Evolutionary conservation across 176 grass and related monocot species (phyloP).

Genomic region (Oryza punctata): DNA sequence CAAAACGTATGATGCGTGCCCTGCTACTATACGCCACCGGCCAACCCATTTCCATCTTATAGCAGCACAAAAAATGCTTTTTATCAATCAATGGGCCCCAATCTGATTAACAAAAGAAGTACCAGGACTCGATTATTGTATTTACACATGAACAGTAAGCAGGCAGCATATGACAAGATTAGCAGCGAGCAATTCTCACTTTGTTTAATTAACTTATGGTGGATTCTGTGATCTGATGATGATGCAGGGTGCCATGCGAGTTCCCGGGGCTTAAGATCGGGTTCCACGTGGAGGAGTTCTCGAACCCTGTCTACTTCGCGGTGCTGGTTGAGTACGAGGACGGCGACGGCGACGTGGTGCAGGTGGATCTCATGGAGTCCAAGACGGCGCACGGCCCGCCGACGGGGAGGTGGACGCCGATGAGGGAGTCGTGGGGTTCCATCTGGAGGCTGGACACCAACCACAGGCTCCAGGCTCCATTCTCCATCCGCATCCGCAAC

Average conservation of each 20-base stretch:
- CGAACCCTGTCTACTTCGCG: constrained; percentile 74
- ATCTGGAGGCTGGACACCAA: constrained; percentile 72
- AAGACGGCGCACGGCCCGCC: constrained; percentile 12
- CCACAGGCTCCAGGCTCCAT: constrained; percentile 60
- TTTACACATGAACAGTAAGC: background rate
- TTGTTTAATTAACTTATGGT: too few species aligned
- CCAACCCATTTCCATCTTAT: constrained; percentile 13
- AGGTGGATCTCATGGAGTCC: constrained; percentile 79
- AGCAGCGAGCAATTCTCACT: background rate
- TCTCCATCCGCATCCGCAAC: constrained; percentile 81
- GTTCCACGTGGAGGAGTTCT: constrained; percentile 80
- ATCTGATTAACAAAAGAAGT: background rate
- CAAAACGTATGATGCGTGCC: constrained; percentile 4
- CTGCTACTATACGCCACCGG: constrained; percentile 33
- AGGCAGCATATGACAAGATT: constrained; percentile 9
- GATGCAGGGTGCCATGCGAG: constrained; percentile 71
- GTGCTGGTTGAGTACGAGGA: constrained; percentile 89
- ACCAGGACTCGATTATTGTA: background rate
- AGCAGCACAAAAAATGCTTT: background rate
- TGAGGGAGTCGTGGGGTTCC: constrained; percentile 76
- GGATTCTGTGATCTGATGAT: too few species aligned
- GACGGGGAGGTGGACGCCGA: constrained; percentile 55
- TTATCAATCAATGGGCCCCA: background rate
- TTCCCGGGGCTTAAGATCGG: constrained; percentile 81
- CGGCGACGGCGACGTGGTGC: constrained; percentile 85